Percentiles rank a stretch among this genome's conserved stretches.
Conservation (phyloP, 176 grass and related monocot genomes). For the Paspalum vaginatum region DNA sequence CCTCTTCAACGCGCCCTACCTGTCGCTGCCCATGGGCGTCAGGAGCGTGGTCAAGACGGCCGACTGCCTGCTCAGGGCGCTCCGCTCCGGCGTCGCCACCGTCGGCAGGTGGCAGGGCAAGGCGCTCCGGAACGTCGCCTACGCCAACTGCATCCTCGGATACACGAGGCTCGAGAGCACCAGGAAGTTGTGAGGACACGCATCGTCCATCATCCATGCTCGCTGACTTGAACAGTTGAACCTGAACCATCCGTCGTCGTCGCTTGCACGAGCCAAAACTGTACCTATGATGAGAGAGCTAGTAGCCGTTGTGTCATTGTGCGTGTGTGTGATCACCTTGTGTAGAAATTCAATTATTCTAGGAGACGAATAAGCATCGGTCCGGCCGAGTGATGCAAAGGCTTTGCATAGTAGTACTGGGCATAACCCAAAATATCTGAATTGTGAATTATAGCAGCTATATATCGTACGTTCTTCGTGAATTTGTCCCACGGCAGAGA, state of each 20-base stretch:
- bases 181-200: conserved; percentile 38
- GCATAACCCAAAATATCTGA: not conserved
- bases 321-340: not conserved
- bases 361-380: conserved; percentile 49
- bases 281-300: not conserved
- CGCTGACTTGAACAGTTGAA: not conserved
- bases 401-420: conserved; percentile 5
- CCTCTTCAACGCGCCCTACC: conserved; percentile 94
- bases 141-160: conserved; percentile 63
- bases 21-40: conserved; percentile 71
- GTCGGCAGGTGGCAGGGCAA: conserved; percentile 65
- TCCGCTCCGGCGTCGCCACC: conserved; percentile 49
- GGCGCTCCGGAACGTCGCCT: conserved; percentile 57
- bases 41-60: conserved; percentile 62
- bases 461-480: not conserved
- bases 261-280: not conserved
- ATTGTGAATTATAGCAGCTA: conserved; percentile 40
- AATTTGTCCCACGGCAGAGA: not conserved
- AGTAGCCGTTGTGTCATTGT: not conserved
- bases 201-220: not conserved
- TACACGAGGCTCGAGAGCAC: conserved; percentile 62
- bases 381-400: conserved; percentile 36
- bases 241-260: not conserved
- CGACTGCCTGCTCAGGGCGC: conserved; percentile 61
- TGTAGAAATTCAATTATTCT: conserved; percentile 44